Base-by-base conservation (phyloP, 441 rosid species). In the Aleurites moluccanus region DNA sequence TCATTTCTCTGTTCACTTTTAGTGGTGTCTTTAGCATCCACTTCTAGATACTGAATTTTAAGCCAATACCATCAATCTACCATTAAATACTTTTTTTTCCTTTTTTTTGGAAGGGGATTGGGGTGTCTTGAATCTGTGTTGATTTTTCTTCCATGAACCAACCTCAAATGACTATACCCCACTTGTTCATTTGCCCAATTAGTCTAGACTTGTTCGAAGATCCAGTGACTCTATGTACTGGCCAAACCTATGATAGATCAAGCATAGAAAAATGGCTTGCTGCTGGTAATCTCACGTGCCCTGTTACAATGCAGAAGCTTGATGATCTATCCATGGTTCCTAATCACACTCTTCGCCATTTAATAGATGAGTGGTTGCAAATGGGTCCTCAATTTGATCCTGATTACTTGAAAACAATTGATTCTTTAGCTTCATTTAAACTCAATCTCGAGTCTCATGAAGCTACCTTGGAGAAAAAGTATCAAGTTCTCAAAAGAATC, bases 231-330 rank as follows among this genome's bases (percentile, higher is more conserved):
- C 83, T 89, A 10, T 84, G 83, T 25, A 89, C 93, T 23, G 93
- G 93, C 71, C 93, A 89, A 67, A 89, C 93, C 25, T 88, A 89
- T 64, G 93, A 89, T n/a, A 79, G 93, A 64, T 67, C 87, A 30
- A 80, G 85, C 85, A 89, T 89, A 40, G 86, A 86, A 61, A 83
- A 77, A 81, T 89, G 93, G 93, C 78, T 89, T 18, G 80, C 89
- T 10, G 78, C 83, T 0, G 93, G 93, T 44, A 85, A 89, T 77
- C 83, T 84, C 61, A 88, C 89, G 2, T 89, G 93, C 76, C 92
- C 92, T 45, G 87, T 87, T 44, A 87, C 90, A 84, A 87, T 86
- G 92, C 92, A 85, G 81, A 84, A 72, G 80, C 93, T 89, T 53
- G 82, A 82, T n/a, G 88, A 89, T 73, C 77, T 74, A 35, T 71